These are phyloP conservation scores for Aspergillus viridinutans DNA, from an alignment of 2,329 filamentous ascomycete genomes.

Conservation along the genomic window DNA sequence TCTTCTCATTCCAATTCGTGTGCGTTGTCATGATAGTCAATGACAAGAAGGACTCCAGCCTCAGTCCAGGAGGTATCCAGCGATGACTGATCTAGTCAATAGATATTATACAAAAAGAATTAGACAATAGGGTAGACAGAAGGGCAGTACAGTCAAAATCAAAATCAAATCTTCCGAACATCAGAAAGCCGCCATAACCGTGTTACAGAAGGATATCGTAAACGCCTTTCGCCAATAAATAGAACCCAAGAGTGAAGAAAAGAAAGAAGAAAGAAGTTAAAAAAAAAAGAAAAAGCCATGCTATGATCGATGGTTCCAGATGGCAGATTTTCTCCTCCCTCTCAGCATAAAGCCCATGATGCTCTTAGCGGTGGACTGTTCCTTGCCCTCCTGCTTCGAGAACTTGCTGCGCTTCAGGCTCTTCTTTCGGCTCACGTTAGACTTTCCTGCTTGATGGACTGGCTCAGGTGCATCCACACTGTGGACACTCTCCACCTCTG, in stretches of 20 bases:
- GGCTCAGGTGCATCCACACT: conserved; percentile 8
- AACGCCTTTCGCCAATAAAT: neutral
- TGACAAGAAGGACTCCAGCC: neutral
- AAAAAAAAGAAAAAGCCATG: neutral
- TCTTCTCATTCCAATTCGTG: neutral
- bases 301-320: neutral
- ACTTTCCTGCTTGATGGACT: conserved; percentile 8
- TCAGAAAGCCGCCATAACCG: neutral
- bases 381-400: conserved; percentile 4
- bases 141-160: neutral
- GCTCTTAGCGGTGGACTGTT: conserved; percentile 15
- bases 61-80: neutral
- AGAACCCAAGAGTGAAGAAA: neutral
- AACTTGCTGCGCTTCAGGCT: conserved; percentile 14
- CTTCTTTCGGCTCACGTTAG: conserved; percentile 13
- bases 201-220: neutral
- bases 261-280: neutral
- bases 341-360: conserved; percentile 21
- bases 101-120: neutral
- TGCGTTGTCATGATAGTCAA: neutral
- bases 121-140: neutral
- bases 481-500: conserved; percentile 20
- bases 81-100: neutral
- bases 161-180: too few relatives aligned
- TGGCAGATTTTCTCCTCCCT: conserved; percentile 17